A percentile compares a stretch with the other conserved stretches of the same genome.
phyloP scores from a whole-genome alignment of 768 basidiomycete genomes.

The Postia placenta region DNA sequence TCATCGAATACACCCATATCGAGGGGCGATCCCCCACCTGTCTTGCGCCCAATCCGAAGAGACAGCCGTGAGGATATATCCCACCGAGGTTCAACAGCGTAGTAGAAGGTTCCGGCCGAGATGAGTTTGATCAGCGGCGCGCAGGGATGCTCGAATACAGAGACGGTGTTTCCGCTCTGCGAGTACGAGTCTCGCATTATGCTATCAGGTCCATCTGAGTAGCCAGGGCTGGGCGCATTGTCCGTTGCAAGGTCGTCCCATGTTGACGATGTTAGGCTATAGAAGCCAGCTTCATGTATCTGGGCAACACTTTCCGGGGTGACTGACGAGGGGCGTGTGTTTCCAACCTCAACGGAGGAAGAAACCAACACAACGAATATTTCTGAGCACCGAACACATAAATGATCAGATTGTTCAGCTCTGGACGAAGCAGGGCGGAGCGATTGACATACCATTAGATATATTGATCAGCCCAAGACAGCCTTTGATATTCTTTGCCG shows the following conservation, averaged over 20 bases:
- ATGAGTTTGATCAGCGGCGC: conserved; percentile 85
- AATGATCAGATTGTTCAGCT: not conserved
- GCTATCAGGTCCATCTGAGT: conserved; percentile 45
- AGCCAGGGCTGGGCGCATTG: conserved; percentile 46
- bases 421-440: not conserved
- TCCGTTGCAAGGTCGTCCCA: conserved; percentile 79
- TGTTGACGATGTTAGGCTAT: conserved; percentile 71
- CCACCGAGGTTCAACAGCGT: conserved; percentile 77
- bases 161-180: conserved; percentile 34
- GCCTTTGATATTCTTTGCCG: conserved; percentile 70
- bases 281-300: conserved; percentile 88
- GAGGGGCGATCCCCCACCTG: conserved; percentile 19
- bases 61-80: conserved; percentile 84
- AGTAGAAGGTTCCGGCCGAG: conserved; percentile 91
- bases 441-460: conserved; percentile 48
- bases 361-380: conserved; percentile 83
- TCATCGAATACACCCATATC: conserved; percentile 65
- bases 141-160: conserved; percentile 88
- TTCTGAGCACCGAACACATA: conserved; percentile 31
- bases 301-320: conserved; percentile 66
- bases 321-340: conserved; percentile 53
- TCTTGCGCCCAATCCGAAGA: conserved; percentile 43
- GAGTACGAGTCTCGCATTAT: conserved; percentile 40
- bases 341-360: conserved; percentile 69
- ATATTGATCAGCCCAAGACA: conserved; percentile 79